Evolutionary conservation across 139 green algal species (phyloP), one percentile per base, ranked within the genome.

Genomic region (Nannochloris sp.): DNA sequence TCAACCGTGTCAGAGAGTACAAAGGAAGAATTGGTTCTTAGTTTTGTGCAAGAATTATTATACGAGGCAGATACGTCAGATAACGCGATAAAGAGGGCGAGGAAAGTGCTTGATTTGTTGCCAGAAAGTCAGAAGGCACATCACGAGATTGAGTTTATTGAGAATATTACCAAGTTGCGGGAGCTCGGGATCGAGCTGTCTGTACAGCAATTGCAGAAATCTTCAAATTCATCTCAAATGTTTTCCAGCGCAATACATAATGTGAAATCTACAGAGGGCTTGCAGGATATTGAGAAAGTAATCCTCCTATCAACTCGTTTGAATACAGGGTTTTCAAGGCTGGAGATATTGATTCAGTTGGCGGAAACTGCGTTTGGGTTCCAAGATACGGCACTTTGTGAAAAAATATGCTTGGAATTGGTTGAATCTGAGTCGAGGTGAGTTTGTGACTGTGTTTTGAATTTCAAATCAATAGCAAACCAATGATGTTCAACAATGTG

Each of bases 11-110:
- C 33, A 40, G 33, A 40, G 11, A 40, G 33, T 11, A 40, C 33
- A 40, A 64, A 56, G 10, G 71, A 78, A 64, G 29, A 53, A 28
- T 43, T 78, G 60, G 68, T 78, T 30, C 20, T 77, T 17, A 56
- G 25, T 6, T 51, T 49, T 14, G 71, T 17, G 28, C 43, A 44
- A 20, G 67, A 78, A 13, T n/a, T 55, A 12, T 65, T 71, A 59
- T 43, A 51, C 3, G 65, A 69, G 4, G 71, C 46, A 17, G 51
- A 37, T 17, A 40, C 36, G 16, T 36, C 61, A 28, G 12, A 29
- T 1, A 53, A 66, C 17, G 36, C 23, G 6, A 61, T 63, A 4
- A 49, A 78, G 14, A 9, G 17, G n/a, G 71, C 66, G 1, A 45
- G 62, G 28, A 50, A 74, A 20, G 66, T 70, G 36, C 56, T 78